A percentile compares a stretch with the other conserved stretches of the same genome.
Conservation (phyloP, 257 asterid genomes). For the Solanum sejunctum region DNA sequence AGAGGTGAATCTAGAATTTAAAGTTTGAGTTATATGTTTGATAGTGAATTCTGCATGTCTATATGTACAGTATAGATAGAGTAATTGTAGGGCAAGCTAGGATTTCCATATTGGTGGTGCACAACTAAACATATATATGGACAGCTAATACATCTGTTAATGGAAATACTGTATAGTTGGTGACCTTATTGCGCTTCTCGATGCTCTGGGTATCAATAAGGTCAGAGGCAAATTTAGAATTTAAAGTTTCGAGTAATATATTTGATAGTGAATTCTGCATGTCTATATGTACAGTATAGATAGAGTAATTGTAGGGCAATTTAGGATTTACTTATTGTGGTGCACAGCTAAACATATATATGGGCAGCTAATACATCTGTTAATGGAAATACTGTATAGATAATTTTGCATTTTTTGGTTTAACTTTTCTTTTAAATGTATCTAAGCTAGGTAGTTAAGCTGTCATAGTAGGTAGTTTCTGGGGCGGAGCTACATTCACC, state of each 20-base stretch:
- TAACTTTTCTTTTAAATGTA: background rate
- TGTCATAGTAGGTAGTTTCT: background rate
- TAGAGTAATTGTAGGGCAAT: background rate
- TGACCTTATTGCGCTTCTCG: constrained; percentile 57
- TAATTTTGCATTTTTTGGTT: background rate
- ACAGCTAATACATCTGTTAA: background rate
- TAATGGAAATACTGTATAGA: background rate
- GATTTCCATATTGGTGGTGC: background rate
- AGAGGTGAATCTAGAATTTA: background rate
- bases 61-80: background rate
- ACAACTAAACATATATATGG: background rate
- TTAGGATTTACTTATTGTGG: background rate
- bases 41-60: background rate
- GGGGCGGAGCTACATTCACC: too few species aligned
- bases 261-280: background rate
- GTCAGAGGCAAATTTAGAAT: background rate
- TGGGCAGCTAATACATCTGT: background rate
- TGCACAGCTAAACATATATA: background rate
- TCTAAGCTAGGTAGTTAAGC: background rate
- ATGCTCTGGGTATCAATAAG: constrained; percentile 37
- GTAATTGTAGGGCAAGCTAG: background rate
- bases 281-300: background rate
- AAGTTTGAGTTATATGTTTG: background rate
- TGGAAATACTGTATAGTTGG: constrained; percentile 31
- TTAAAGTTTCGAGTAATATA: background rate